A percentile compares a stretch with the other conserved stretches of the same genome.
phyloP scores from a whole-genome alignment of 495 filamentous ascomycete species.

The Acidomyces sp. region DNA sequence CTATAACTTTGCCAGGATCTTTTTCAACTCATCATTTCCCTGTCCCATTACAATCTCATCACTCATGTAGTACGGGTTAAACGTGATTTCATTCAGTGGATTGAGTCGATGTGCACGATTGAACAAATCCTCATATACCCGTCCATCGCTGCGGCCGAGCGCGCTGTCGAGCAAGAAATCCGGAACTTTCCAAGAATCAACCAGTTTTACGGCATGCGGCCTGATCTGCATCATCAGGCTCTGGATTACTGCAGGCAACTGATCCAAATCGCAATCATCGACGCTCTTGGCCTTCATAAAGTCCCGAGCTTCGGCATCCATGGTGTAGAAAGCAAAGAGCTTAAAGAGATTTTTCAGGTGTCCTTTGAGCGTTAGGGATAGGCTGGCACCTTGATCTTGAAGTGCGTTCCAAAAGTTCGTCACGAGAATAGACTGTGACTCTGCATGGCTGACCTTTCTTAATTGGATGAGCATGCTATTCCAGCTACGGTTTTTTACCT shows the following conservation, averaged over 20 bases:
- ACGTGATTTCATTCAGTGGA: conserved; percentile 34
- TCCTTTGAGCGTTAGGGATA: conserved; percentile 19
- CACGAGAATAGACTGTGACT: conserved; percentile 37
- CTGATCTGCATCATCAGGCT: conserved; percentile 33
- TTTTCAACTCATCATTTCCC: conserved; percentile 19
- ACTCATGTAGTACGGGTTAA: conserved; percentile 38
- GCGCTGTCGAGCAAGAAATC: conserved; percentile 38
- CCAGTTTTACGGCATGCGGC: conserved; percentile 36
- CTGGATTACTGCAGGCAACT: conserved; percentile 28
- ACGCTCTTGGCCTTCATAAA: conserved; percentile 31
- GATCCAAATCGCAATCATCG: conserved; percentile 25
- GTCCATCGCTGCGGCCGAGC: conserved; percentile 36
- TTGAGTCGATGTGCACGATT: conserved; percentile 36
- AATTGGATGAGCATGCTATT: conserved; percentile 35
- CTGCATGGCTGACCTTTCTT: conserved; percentile 35
- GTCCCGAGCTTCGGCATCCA: conserved; percentile 29
- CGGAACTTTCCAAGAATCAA: conserved; percentile 38
- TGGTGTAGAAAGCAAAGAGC: conserved; percentile 34
- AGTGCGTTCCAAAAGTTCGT: conserved; percentile 31
- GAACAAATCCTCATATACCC: conserved; percentile 39
- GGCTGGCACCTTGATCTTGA: conserved; percentile 11
- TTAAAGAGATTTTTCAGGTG: conserved; percentile 31
- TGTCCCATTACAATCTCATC: conserved; percentile 38
- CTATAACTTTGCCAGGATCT: conserved; percentile 26
- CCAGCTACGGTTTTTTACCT: conserved; percentile 35